Evolutionary conservation across 2,329 filamentous ascomycete species (phyloP).

Genomic region (Exophiala alcalophila): DNA sequence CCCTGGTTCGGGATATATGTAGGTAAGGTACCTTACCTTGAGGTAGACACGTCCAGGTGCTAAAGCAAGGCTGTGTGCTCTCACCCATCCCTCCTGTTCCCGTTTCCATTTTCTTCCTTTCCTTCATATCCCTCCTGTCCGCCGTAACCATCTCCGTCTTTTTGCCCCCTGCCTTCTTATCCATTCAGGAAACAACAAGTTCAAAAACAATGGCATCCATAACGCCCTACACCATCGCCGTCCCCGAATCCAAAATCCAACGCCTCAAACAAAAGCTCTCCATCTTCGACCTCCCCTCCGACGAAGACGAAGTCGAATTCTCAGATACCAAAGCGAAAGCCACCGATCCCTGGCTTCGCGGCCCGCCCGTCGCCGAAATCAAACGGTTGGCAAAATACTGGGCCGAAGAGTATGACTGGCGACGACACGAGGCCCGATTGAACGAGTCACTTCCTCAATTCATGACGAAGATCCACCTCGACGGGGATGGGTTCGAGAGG

Average conservation of each 20-base stretch:
- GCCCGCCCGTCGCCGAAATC: constrained; percentile 40
- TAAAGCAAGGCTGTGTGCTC: too few relatives aligned
- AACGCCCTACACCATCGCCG: constrained; percentile 36
- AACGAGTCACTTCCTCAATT: constrained; percentile 59
- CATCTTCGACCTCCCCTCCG: constrained; percentile 25
- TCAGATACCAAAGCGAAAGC: too few relatives aligned
- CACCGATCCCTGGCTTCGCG: constrained; percentile 20
- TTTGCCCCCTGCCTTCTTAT: too few relatives aligned
- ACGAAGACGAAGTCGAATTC: not conserved
- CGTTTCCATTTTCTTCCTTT: too few relatives aligned
- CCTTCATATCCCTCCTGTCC: too few relatives aligned
- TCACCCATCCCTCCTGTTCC: too few relatives aligned
- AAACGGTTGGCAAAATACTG: constrained; percentile 38
- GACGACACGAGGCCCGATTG: constrained; percentile 54
- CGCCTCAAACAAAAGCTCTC: constrained; percentile 37
- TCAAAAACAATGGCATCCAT: too few relatives aligned
- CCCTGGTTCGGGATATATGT: too few relatives aligned
- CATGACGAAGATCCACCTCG: constrained; percentile 44
- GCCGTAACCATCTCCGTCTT: too few relatives aligned
- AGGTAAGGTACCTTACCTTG: too few relatives aligned
- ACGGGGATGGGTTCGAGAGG: constrained; percentile 65
- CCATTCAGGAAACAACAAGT: too few relatives aligned
- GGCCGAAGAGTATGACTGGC: constrained; percentile 56
- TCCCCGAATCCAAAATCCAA: constrained; percentile 34
- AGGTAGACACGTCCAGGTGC: too few relatives aligned